phyloP scores from a whole-genome alignment of 331 rosid genomes.

The Acacia concinna region DNA sequence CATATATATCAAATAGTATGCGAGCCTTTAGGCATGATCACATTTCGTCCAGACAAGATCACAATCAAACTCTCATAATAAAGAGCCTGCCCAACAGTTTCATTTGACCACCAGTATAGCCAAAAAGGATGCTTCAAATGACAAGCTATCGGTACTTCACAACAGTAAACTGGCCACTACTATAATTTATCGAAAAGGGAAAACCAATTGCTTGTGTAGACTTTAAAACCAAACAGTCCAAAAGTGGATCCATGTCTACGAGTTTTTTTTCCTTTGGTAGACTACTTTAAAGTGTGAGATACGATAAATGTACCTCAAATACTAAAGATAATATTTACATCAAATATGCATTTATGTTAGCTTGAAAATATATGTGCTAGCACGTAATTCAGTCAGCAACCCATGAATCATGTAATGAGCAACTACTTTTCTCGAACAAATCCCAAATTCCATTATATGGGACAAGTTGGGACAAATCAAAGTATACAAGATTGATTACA shows the following conservation, averaged over 20 bases:
- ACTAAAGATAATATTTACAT: neutral
- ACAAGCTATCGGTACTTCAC: neutral
- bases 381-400: neutral
- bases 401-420: neutral
- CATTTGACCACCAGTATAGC: neutral
- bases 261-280: neutral
- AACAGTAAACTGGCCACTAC: neutral
- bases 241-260: neutral
- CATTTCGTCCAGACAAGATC: neutral
- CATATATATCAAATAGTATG: neutral
- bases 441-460: neutral
- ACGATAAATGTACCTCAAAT: neutral
- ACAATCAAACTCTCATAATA: neutral
- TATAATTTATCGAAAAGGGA: neutral
- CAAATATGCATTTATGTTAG: neutral
- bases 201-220: neutral
- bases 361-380: neutral
- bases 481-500: neutral
- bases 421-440: slow-evolving; percentile 16
- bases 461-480: neutral
- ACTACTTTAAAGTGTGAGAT: neutral
- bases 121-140: neutral
- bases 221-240: neutral
- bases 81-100: neutral
- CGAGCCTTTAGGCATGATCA: neutral